A percentile compares a stretch with the other conserved stretches of the same genome.
phyloP scores from a whole-genome alignment of 2,329 filamentous ascomycete species.

The Hypoxylon sp. region DNA sequence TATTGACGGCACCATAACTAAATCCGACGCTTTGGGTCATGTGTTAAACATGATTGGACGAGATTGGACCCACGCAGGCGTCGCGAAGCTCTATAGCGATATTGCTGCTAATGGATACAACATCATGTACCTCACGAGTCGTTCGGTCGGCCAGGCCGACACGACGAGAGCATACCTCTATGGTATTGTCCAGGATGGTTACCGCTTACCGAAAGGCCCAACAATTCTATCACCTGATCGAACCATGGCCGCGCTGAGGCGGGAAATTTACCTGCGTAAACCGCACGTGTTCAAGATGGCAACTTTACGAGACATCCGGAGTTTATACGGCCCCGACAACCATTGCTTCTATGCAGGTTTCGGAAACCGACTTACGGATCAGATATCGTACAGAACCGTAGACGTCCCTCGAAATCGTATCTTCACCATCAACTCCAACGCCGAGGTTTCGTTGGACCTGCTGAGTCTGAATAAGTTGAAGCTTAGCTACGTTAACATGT shows the following conservation, averaged over 20 bases:
- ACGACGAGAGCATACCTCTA: conserved; percentile 90
- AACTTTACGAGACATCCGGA: conserved; percentile 92
- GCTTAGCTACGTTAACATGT: conserved; percentile 97
- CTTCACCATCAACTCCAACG: conserved; percentile 98
- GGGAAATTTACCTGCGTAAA: conserved; percentile 95
- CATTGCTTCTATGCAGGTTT: conserved; percentile 98
- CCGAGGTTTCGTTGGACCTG: conserved; percentile 92
- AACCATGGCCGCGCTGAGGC: conserved; percentile 91
- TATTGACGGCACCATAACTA: conserved; percentile 98
- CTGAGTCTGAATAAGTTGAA: conserved; percentile 94
- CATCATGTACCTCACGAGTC: conserved; percentile 96
- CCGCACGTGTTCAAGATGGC: conserved; percentile 99
- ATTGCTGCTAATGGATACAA: conserved; percentile 98
- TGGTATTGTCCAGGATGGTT: conserved; percentile 89
- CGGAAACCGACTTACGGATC: conserved; percentile 95
- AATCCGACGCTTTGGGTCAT: conserved; percentile 94
- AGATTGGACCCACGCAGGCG: conserved; percentile 97
- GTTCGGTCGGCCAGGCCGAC: conserved; percentile 94
- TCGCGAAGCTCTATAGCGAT: conserved; percentile 97
- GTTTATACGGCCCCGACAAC: conserved; percentile 81
- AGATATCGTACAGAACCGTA: conserved; percentile 94
- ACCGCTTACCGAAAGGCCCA: conserved; percentile 87
- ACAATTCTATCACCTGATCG: conserved; percentile 96
- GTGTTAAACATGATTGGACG: conserved; percentile 96
- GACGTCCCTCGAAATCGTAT: conserved; percentile 95